Evolutionary conservation across 2,329 filamentous ascomycete species (phyloP).

Genomic region (Albophoma yamanashiensis): DNA sequence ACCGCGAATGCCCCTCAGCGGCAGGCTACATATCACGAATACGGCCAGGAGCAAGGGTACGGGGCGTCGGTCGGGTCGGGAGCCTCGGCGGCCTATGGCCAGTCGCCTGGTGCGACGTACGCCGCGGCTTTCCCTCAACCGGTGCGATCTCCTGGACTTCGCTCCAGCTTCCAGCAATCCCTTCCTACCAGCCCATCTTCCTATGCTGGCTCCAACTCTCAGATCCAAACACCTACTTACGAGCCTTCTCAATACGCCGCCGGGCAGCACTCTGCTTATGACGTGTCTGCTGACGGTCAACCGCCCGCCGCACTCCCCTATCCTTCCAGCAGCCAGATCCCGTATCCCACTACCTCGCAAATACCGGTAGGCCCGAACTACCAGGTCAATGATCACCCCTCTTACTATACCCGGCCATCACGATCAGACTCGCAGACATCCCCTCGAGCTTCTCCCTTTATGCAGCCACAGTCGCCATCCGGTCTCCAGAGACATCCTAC

Average conservation of each 20-base stretch:
- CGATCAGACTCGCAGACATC: slow-evolving; percentile 42
- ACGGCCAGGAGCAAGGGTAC: slow-evolving; percentile 33
- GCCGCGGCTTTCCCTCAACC: slow-evolving; percentile 9
- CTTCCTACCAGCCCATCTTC: slow-evolving; percentile 24
- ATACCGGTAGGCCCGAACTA: slow-evolving; percentile 44
- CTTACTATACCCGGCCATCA: slow-evolving; percentile 31
- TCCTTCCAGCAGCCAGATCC: slow-evolving; percentile 25
- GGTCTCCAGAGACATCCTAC: slow-evolving; percentile 48
- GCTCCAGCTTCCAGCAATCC: slow-evolving; percentile 29
- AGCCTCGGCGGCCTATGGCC: slow-evolving; percentile 22
- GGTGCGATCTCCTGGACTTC: slow-evolving; percentile 16
- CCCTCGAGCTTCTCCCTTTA: slow-evolving; percentile 32
- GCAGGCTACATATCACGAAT: slow-evolving; percentile 38
- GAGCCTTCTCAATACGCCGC: slow-evolving; percentile 22
- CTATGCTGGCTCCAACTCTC: slow-evolving; percentile 12
- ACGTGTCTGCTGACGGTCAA: not conserved
- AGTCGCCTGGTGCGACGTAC: slow-evolving; percentile 26
- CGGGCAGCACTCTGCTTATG: slow-evolving; percentile 19
- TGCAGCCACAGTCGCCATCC: slow-evolving; percentile 28
- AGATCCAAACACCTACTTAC: slow-evolving; percentile 20
- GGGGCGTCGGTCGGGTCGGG: slow-evolving; percentile 24
- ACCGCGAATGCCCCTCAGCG: slow-evolving; percentile 35
- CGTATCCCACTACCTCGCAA: slow-evolving; percentile 41
- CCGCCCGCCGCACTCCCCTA: slow-evolving; percentile 19
- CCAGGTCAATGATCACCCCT: slow-evolving; percentile 32